Conservation (phyloP, 140 eudicot species). For the Ambrosia hybrid region DNA sequence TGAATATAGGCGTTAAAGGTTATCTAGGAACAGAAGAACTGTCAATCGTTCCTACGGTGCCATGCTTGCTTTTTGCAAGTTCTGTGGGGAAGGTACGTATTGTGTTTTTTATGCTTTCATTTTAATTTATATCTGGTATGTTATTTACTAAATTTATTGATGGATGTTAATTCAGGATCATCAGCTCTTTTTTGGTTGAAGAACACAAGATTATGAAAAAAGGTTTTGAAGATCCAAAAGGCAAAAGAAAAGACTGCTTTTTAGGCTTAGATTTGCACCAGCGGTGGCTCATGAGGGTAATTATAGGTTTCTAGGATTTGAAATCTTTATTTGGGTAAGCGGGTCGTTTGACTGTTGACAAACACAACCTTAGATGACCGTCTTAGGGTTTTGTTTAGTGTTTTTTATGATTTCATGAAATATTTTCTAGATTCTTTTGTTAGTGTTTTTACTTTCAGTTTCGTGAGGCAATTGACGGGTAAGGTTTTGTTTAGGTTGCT, state of each 20-base stretch:
- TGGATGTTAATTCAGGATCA: conserved; percentile 45
- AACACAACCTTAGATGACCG: conserved; percentile 19
- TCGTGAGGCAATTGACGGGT: no score
- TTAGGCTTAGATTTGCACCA: conserved; percentile 45
- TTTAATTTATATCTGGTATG: neutral
- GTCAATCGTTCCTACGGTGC: conserved; percentile 93
- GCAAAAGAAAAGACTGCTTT: conserved; percentile 66
- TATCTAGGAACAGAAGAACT: conserved; percentile 79
- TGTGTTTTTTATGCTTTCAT: neutral
- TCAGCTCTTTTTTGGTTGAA: conserved; percentile 78
- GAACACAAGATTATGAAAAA: conserved; percentile 90
- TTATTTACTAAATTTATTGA: conserved; percentile 1
- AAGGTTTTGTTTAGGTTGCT: no score
- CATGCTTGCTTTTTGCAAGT: conserved; percentile 75
- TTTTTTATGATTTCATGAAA: conserved; percentile 24
- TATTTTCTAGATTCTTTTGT: neutral
- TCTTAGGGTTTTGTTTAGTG: conserved; percentile 19
- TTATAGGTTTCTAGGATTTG: conserved; percentile 17
- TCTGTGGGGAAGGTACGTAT: conserved; percentile 90
- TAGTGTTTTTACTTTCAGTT: no score
- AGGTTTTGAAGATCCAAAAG: conserved; percentile 86
- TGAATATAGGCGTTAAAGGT: conserved; percentile 75
- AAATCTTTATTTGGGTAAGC: conserved; percentile 26
- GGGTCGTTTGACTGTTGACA: conserved; percentile 34
- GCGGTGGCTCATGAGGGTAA: conserved; percentile 18